These are phyloP conservation scores for Apiotrichum mycotoxinovorans DNA, from an alignment of 1,284 basidiomycete species.

Conservation along the genomic window DNA sequence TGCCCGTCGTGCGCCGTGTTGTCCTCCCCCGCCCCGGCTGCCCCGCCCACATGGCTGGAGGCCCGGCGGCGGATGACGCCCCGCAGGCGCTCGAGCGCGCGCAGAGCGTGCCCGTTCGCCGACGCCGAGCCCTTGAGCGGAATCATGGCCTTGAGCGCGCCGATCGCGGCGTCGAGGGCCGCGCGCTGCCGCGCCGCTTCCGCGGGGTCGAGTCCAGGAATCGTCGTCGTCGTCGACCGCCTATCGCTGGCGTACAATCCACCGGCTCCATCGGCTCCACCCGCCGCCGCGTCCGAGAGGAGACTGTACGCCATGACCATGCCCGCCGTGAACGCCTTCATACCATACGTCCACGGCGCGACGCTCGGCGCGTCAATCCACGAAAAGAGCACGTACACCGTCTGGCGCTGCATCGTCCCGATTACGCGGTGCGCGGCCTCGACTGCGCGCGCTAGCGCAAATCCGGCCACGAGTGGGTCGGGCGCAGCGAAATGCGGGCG, in stretches of 20 bases:
- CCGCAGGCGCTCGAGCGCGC: not conserved
- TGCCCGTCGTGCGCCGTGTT: too few species aligned
- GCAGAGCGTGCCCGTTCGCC: conserved; percentile 1
- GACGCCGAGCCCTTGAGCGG: not conserved
- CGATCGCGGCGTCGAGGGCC: conserved; percentile 3
- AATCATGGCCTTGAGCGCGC: not conserved
- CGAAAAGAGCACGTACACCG: not conserved
- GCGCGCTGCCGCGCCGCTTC: not conserved
- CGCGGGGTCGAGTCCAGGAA: too few species aligned
- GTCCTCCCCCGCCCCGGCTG: too few species aligned
- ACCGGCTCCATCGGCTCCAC: too few species aligned
- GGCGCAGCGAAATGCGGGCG: not conserved
- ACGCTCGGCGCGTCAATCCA: conserved; percentile 4
- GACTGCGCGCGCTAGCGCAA: not conserved
- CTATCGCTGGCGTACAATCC: too few species aligned
- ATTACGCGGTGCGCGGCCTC: not conserved
- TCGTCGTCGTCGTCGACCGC: too few species aligned
- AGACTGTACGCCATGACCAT: conserved; percentile 6
- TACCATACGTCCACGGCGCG: conserved; percentile 5
- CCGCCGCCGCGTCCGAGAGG: not conserved
- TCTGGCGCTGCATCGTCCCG: not conserved
- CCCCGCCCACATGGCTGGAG: too few species aligned
- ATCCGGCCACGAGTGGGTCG: not conserved
- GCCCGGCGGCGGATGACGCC: not conserved
- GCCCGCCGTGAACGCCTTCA: conserved; percentile 3